phyloP scores from a whole-genome alignment of 768 basidiomycete species.

The Lentinula boryana region DNA sequence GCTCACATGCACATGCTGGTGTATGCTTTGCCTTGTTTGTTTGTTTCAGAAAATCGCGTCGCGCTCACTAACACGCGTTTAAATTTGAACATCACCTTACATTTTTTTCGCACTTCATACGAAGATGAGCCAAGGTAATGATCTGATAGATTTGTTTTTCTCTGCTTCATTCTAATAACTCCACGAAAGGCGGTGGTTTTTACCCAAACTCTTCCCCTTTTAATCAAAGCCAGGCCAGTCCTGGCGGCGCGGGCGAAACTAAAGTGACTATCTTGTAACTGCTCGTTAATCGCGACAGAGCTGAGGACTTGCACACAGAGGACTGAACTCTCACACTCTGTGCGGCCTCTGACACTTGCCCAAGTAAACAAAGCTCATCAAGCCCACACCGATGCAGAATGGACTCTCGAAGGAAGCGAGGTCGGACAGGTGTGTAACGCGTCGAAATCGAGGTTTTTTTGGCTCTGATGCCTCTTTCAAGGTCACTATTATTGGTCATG shows the following conservation, averaged over 20 bases:
- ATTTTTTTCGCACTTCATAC: neutral
- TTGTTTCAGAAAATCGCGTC: neutral
- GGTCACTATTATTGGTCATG: conserved; percentile 23
- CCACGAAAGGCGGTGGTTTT: neutral
- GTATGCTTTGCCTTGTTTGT: neutral
- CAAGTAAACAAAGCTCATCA: conserved; percentile 77
- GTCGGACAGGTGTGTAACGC: conserved; percentile 62
- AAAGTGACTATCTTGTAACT: neutral
- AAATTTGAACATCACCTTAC: neutral
- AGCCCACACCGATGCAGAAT: conserved; percentile 84
- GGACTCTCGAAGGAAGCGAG: conserved; percentile 75
- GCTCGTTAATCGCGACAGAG: neutral
- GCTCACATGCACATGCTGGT: too few relatives aligned
- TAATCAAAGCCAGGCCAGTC: conserved; percentile 1
- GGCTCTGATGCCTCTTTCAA: conserved; percentile 3
- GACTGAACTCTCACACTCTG: conserved; percentile 34
- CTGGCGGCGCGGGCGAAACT: neutral
- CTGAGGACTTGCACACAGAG: conserved; percentile 17
- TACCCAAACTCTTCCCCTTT: neutral
- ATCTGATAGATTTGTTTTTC: neutral
- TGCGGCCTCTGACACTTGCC: conserved; percentile 72
- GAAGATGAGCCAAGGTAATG: conserved; percentile 2
- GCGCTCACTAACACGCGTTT: neutral
- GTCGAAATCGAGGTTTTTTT: conserved; percentile 4
- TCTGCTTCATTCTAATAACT: neutral